Conservation (phyloP, 129 eudicot genomes). For the Chrysanthemum makinoi region DNA sequence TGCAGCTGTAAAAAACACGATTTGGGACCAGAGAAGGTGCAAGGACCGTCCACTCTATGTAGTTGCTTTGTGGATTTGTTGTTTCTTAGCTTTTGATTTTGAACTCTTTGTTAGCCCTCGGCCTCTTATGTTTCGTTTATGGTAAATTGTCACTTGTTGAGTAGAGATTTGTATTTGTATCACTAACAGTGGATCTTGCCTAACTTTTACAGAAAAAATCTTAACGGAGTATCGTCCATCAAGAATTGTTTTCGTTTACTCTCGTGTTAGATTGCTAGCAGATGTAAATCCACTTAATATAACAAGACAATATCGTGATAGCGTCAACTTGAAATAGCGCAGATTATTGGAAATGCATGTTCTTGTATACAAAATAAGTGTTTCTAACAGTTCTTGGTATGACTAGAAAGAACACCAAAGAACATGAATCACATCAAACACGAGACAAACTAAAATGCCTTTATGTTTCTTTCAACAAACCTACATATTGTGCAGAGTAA, state of each 20-base stretch:
- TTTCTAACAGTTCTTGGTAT: not conserved
- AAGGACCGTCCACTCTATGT: not conserved
- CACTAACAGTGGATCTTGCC: not conserved
- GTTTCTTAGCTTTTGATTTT: not conserved
- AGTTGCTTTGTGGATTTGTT: too few species aligned
- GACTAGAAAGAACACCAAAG: too few species aligned
- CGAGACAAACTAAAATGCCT: too few species aligned
- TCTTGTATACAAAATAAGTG: not conserved
- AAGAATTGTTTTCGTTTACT: slow-evolving; percentile 6
- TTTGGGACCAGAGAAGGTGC: slow-evolving; percentile 20
- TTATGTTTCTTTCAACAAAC: too few species aligned
- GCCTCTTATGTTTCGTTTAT: slow-evolving; percentile 7
- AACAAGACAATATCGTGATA: not conserved
- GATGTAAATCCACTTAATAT: not conserved
- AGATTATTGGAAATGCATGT: not conserved
- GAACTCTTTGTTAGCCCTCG: slow-evolving; percentile 6
- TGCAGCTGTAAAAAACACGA: slow-evolving; percentile 19
- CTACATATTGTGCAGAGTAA: too few species aligned
- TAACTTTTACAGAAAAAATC: slow-evolving; percentile 14
- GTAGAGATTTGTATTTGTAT: not conserved
- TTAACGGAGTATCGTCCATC: not conserved
- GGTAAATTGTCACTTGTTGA: not conserved
- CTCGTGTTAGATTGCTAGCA: not conserved
- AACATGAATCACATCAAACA: too few species aligned
- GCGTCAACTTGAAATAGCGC: not conserved